phyloP scores from a whole-genome alignment of 2,329 filamentous ascomycete genomes.

The Paracoccidioides lutzii region DNA sequence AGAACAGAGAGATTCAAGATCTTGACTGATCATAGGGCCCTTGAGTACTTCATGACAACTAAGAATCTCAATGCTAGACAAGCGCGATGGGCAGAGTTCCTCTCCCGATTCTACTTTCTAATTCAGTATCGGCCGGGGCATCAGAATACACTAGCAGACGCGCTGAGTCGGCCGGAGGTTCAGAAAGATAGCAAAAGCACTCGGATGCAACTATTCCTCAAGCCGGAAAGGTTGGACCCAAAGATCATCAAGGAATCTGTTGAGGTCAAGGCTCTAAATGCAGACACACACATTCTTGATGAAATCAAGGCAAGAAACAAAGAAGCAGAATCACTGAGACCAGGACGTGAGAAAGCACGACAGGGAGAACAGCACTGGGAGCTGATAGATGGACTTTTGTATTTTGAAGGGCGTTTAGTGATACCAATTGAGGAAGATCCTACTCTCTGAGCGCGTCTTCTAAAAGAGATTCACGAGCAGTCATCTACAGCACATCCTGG shows the following conservation, averaged over 20 bases:
- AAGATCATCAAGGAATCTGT: neutral
- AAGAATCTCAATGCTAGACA: no score
- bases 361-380: neutral
- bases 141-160: no score
- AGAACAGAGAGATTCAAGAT: no score
- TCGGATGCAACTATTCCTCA: neutral
- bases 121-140: no score
- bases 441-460: neutral
- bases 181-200: no score
- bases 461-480: neutral
- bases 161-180: no score
- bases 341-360: neutral
- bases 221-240: neutral
- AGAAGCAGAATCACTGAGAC: neutral
- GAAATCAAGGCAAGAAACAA: neutral
- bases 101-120: no score
- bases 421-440: neutral
- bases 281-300: neutral
- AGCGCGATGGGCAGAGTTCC: no score
- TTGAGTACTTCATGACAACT: no score
- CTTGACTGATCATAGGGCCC: no score
- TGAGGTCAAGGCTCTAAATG: neutral
- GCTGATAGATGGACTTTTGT: neutral
- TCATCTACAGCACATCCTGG: neutral
- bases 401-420: neutral